Evolutionary conservation across 2,329 filamentous ascomycete species (phyloP).

Genomic region (Aureobasidium mangrovei): DNA sequence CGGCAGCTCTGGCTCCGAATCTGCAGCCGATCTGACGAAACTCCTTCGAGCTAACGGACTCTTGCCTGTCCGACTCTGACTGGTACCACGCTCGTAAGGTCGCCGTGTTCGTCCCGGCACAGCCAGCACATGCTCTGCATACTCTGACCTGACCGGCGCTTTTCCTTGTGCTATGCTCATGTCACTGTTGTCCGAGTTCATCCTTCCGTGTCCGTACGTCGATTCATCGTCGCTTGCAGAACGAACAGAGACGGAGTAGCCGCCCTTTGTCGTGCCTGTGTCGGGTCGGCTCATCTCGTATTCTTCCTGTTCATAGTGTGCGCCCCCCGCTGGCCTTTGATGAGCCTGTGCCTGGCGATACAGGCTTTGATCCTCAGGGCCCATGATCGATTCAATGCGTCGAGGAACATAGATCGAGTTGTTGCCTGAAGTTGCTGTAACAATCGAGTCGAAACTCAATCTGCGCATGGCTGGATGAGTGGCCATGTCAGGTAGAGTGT

Average conservation of each 20-base stretch:
- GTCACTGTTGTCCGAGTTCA: constrained; percentile 10
- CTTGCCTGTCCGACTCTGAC: constrained; percentile 27
- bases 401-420: constrained; percentile 59
- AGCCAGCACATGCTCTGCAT: constrained; percentile 8
- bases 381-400: constrained; percentile 65
- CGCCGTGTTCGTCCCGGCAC: constrained; percentile 13
- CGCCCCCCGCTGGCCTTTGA: constrained; percentile 37
- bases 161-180: constrained; percentile 3
- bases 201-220: neutral
- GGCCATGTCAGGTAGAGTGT: neutral
- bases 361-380: constrained; percentile 63
- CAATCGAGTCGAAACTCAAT: constrained; percentile 43
- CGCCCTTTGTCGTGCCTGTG: constrained; percentile 6
- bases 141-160: neutral
- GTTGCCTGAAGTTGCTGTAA: constrained; percentile 48
- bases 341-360: constrained; percentile 58
- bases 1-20: constrained; percentile 3
- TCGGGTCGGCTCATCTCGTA: constrained; percentile 1
- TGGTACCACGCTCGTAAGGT: neutral
- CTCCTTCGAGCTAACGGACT: constrained; percentile 40
- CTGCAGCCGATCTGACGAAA: constrained; percentile 25
- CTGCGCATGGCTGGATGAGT: constrained; percentile 17
- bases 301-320: constrained; percentile 31
- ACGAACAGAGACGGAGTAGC: constrained; percentile 13
- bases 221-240: constrained; percentile 13